Percentiles rank a stretch among this genome's conserved stretches.
These are phyloP conservation scores for Syncephalastrum racemosum DNA, from an alignment of 371 early-diverging fungal genomes.

Conservation along the genomic window DNA sequence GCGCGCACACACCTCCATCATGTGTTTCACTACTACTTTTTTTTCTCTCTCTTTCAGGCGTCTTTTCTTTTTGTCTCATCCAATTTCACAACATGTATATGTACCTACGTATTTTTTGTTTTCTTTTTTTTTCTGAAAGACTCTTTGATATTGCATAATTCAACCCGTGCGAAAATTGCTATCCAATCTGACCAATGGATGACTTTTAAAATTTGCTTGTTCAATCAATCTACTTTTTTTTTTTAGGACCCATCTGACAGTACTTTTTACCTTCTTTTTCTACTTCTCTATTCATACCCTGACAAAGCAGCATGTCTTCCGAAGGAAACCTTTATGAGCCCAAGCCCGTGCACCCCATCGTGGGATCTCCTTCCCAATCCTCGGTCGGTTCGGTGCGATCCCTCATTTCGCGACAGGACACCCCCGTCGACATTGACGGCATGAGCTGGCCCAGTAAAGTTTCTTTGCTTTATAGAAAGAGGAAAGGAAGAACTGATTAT, in stretches of 20 bases:
- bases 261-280: not conserved
- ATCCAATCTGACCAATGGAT: too few relatives aligned
- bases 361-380: conserved; percentile 14
- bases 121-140: too few relatives aligned
- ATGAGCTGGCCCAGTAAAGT: conserved; percentile 55
- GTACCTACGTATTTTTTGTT: not conserved
- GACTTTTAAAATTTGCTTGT: too few relatives aligned
- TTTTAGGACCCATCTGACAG: not conserved
- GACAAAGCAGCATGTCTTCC: conserved; percentile 1
- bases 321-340: conserved; percentile 1
- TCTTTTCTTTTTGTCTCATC: too few relatives aligned
- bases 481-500: not conserved
- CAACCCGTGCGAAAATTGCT: too few relatives aligned
- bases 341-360: not conserved
- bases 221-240: too few relatives aligned
- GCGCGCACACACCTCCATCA: too few relatives aligned
- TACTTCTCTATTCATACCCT: not conserved
- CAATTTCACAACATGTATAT: not conserved
- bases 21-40: too few relatives aligned
- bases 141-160: too few relatives aligned
- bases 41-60: too few relatives aligned
- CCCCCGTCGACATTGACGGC: conserved; percentile 45
- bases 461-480: not conserved
- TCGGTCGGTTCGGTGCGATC: conserved; percentile 8
- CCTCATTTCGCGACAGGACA: conserved; percentile 21